phyloP scores from a whole-genome alignment of 2,329 filamentous ascomycete species.

The Penicillium sp. region DNA sequence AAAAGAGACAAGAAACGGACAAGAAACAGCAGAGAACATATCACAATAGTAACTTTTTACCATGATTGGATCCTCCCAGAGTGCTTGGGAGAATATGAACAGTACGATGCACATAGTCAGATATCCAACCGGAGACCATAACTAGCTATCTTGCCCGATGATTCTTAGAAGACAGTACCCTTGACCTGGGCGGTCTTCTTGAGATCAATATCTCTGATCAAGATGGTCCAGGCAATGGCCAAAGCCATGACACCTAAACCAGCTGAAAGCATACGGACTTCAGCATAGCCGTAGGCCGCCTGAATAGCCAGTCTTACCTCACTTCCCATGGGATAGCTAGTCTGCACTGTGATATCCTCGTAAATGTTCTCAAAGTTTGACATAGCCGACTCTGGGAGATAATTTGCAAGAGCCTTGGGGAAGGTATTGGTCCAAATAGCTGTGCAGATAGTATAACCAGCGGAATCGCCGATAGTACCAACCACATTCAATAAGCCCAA shows the following conservation, averaged over 20 bases:
- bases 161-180: slow-evolving; percentile 49
- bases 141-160: background rate
- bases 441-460: slow-evolving; percentile 55
- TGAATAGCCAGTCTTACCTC: slow-evolving; percentile 57
- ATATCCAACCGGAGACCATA: background rate
- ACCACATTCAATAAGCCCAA: slow-evolving; percentile 58
- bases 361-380: slow-evolving; percentile 45
- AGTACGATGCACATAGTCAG: no score
- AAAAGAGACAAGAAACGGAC: background rate
- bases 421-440: slow-evolving; percentile 63
- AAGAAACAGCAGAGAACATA: background rate
- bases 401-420: slow-evolving; percentile 45
- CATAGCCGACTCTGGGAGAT: slow-evolving; percentile 42
- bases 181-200: slow-evolving; percentile 51
- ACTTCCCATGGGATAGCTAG: slow-evolving; percentile 42
- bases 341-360: slow-evolving; percentile 50
- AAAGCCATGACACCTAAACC: slow-evolving; percentile 48
- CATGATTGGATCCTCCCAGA: background rate
- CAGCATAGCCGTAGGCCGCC: slow-evolving; percentile 58
- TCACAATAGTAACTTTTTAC: background rate
- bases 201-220: slow-evolving; percentile 54
- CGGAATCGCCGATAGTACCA: slow-evolving; percentile 53
- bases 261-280: slow-evolving; percentile 51
- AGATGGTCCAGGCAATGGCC: slow-evolving; percentile 44
- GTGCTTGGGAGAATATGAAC: background rate